A percentile compares a stretch with the other conserved stretches of the same genome.
Conservation (phyloP, 306 rosid genomes). For the Rosa chinensis region DNA sequence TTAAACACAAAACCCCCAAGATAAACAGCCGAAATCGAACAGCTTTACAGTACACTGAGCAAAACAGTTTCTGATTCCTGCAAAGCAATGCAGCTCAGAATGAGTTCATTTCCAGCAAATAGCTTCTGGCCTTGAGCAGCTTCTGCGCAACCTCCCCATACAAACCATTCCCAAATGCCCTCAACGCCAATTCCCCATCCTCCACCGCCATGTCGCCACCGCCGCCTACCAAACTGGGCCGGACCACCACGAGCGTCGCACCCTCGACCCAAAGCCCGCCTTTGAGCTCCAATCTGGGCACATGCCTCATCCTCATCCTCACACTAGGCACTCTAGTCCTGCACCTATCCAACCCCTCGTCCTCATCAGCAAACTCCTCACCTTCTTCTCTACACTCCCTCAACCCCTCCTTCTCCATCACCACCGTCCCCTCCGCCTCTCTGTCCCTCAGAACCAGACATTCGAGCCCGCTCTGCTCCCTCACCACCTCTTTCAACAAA, state of each 20-base stretch:
- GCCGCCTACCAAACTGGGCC: constrained; percentile 22
- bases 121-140: constrained; percentile 37
- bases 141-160: constrained; percentile 35
- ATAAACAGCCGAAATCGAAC: neutral
- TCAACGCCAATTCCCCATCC: constrained; percentile 33
- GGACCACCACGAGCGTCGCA: constrained; percentile 47
- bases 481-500: constrained; percentile 37
- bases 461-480: constrained; percentile 33
- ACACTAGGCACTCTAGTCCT: constrained; percentile 46
- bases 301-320: constrained; percentile 47
- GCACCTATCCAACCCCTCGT: constrained; percentile 18
- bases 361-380: neutral
- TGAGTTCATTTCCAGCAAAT: constrained; percentile 44
- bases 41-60: neutral
- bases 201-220: constrained; percentile 24
- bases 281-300: constrained; percentile 28
- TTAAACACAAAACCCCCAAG: neutral
- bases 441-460: constrained; percentile 34
- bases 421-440: constrained; percentile 48
- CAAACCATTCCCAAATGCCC: constrained; percentile 34
- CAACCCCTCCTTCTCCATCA: constrained; percentile 34
- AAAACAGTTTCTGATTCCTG: neutral
- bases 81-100: constrained; percentile 19
- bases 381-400: constrained; percentile 22
- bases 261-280: constrained; percentile 39